These are phyloP conservation scores for Fusarium circinatum DNA, from an alignment of 2,329 filamentous ascomycete genomes.

Conservation along the genomic window DNA sequence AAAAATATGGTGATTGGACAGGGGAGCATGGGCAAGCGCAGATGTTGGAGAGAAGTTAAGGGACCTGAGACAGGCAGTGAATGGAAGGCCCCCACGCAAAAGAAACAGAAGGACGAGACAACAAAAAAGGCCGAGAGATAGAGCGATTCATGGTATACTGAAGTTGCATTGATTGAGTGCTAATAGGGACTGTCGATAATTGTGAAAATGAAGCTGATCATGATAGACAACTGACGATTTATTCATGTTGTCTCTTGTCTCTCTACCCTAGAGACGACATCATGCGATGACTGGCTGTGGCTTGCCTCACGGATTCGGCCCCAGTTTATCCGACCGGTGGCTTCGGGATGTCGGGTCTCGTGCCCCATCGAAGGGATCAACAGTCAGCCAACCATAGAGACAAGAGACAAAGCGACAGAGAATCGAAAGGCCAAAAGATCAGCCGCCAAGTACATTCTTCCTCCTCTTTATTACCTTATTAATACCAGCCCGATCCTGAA, in stretches of 20 bases:
- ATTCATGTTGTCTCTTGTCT: neutral
- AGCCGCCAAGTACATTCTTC: constrained; percentile 14
- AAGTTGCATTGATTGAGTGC: neutral
- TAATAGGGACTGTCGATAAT: neutral
- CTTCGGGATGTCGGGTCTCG: constrained; percentile 24
- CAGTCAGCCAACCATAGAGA: constrained; percentile 30
- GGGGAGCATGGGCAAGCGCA: neutral
- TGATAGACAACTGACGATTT: neutral
- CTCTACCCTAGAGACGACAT: neutral
- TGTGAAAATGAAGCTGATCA: neutral
- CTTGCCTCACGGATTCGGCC: constrained; percentile 3
- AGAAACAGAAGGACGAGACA: neutral
- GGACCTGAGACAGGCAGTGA: constrained; percentile 23
- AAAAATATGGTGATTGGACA: constrained; percentile 26
- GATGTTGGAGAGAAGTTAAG: neutral
- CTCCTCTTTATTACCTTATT: constrained; percentile 6
- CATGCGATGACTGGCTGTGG: neutral
- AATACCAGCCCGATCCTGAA: neutral
- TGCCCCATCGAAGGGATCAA: neutral
- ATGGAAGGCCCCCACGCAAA: neutral
- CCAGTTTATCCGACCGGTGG: constrained; percentile 22
- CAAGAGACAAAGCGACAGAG: neutral
- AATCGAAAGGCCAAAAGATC: constrained; percentile 13
- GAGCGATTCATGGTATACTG: neutral
- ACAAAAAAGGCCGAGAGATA: neutral